Evolutionary conservation across 78 protist species (phyloP).

Genomic region (slime mould (Dictyostelium discoideum)): dicty_2.7 NC_007091.3:3778501-3779000

Average conservation of each 20-base stretch:
- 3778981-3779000: no score
- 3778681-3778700: neutral
- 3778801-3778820: constrained; percentile 4
- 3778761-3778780: neutral
- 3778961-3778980: no score
- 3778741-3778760: neutral
- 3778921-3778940: neutral
- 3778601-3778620: neutral
- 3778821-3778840: neutral
- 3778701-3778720: neutral
- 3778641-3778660: neutral
- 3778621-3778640: neutral
- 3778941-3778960: neutral
- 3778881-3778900: neutral
- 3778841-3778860: neutral
- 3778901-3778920: no score
- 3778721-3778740: neutral
- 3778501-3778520: neutral
- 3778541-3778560: neutral
- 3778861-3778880: neutral
- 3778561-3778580: neutral
- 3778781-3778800: neutral
- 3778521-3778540: neutral
- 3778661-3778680: neutral
- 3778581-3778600: neutral